Conservation (phyloP, 179 eudicot species). For the Sideroxylon spinosum region DNA sequence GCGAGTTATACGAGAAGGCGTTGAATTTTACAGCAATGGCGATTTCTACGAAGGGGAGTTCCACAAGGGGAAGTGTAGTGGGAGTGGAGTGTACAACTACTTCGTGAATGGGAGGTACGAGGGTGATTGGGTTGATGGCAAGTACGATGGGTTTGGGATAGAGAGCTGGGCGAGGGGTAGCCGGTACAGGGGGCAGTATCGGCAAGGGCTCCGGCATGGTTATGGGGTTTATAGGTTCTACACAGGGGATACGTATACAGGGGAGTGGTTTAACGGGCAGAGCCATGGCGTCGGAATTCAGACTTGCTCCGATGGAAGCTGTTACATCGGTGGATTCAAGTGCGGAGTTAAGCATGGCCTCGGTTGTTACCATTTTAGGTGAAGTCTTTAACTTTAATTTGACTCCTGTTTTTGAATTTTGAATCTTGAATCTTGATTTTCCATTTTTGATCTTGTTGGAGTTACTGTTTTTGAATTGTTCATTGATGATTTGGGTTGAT, state of each 20-base stretch:
- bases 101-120: slow-evolving; percentile 73
- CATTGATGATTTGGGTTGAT: neutral
- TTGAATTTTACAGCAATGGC: slow-evolving; percentile 72
- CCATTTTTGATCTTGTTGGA: neutral
- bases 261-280: slow-evolving; percentile 86
- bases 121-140: slow-evolving; percentile 90
- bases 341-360: slow-evolving; percentile 81
- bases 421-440: neutral
- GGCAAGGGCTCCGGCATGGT: slow-evolving; percentile 74
- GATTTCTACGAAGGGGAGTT: slow-evolving; percentile 87
- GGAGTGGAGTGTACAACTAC: slow-evolving; percentile 80
- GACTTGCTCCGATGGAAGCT: slow-evolving; percentile 75
- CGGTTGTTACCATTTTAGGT: slow-evolving; percentile 93
- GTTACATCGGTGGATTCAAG: slow-evolving; percentile 71
- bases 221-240: slow-evolving; percentile 71
- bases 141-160: slow-evolving; percentile 78
- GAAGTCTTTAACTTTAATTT: neutral
- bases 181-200: slow-evolving; percentile 68
- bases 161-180: slow-evolving; percentile 92
- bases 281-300: slow-evolving; percentile 82
- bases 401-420: neutral
- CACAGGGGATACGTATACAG: slow-evolving; percentile 71
- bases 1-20: slow-evolving; percentile 40
- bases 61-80: slow-evolving; percentile 65
- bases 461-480: neutral